Conservation (phyloP, 345 rosid genomes). For the Luvunga scandens region DNA sequence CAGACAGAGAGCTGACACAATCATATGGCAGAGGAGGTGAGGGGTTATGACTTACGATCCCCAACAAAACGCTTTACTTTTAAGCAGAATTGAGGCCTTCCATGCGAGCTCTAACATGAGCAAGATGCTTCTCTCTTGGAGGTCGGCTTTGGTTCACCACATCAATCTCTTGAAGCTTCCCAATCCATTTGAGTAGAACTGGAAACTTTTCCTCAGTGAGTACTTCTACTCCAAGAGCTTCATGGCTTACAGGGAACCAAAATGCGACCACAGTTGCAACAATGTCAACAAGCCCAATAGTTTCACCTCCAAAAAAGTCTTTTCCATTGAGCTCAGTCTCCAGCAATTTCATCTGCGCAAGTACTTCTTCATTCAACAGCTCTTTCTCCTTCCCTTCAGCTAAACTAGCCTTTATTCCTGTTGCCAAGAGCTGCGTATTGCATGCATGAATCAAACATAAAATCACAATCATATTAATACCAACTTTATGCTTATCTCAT, state of each 20-base stretch:
- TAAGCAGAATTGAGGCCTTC: background rate
- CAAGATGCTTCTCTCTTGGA: conserved; percentile 20
- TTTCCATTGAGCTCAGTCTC: conserved; percentile 26
- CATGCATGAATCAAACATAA: background rate
- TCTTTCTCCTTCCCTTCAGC: background rate
- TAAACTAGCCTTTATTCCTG: background rate
- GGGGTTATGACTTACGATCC: background rate
- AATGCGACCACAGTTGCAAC: background rate
- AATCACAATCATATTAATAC: background rate
- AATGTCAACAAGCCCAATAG: conserved; percentile 21
- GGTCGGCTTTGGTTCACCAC: conserved; percentile 14
- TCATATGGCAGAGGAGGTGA: background rate
- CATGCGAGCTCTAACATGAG: background rate
- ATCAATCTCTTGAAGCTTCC: conserved; percentile 10
- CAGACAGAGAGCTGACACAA: background rate
- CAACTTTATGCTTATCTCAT: background rate
- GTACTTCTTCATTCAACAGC: conserved; percentile 14
- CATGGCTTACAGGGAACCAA: conserved; percentile 1
- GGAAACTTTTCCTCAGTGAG: conserved; percentile 16
- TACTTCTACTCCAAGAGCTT: conserved; percentile 5
- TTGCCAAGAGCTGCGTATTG: background rate
- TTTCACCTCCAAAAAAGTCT: conserved; percentile 21
- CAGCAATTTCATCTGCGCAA: conserved; percentile 12
- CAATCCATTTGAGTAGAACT: conserved; percentile 22
- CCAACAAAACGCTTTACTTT: background rate